Evolutionary conservation across 306 rosid species (phyloP).

Genomic region (Acacia crassicarpa): DNA sequence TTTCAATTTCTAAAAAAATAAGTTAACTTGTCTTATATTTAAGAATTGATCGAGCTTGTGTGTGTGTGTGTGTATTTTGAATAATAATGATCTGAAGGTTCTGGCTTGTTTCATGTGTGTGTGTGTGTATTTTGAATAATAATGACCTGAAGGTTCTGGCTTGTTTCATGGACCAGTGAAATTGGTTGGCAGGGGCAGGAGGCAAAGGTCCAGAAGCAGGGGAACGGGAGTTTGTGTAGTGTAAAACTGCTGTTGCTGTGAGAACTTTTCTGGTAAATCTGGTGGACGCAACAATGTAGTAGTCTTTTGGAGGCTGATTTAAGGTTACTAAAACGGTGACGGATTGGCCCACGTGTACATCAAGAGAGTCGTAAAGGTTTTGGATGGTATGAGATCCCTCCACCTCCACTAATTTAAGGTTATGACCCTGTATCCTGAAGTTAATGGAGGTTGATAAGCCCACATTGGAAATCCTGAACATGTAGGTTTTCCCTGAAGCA

Average conservation of each 20-base stretch:
- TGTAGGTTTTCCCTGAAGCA: slow-evolving; percentile 85
- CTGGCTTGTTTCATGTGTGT: too few relatives aligned
- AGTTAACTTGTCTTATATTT: too few relatives aligned
- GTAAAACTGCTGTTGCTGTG: slow-evolving; percentile 64
- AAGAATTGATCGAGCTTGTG: too few relatives aligned
- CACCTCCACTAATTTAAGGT: slow-evolving; percentile 74
- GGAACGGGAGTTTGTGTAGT: slow-evolving; percentile 71
- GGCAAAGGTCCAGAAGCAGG: slow-evolving; percentile 75
- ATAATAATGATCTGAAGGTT: too few relatives aligned
- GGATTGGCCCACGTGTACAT: slow-evolving; percentile 95
- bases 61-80: too few relatives aligned
- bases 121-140: not conserved
- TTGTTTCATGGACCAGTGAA: slow-evolving; percentile 85
- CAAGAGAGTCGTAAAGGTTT: slow-evolving; percentile 79
- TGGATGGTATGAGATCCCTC: slow-evolving; percentile 94
- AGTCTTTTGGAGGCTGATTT: slow-evolving; percentile 78
- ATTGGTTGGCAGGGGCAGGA: slow-evolving; percentile 53
- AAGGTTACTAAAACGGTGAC: slow-evolving; percentile 75
- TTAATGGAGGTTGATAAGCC: slow-evolving; percentile 79
- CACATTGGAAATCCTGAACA: slow-evolving; percentile 89
- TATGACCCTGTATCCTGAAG: slow-evolving; percentile 87
- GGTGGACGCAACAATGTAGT: slow-evolving; percentile 85
- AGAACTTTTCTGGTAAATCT: slow-evolving; percentile 64
- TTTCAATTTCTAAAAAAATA: too few relatives aligned
- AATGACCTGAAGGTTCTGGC: slow-evolving; percentile 82